Evolutionary conservation across 352 stramenopile species (phyloP).

Genomic region (Pythium periplocum): DNA sequence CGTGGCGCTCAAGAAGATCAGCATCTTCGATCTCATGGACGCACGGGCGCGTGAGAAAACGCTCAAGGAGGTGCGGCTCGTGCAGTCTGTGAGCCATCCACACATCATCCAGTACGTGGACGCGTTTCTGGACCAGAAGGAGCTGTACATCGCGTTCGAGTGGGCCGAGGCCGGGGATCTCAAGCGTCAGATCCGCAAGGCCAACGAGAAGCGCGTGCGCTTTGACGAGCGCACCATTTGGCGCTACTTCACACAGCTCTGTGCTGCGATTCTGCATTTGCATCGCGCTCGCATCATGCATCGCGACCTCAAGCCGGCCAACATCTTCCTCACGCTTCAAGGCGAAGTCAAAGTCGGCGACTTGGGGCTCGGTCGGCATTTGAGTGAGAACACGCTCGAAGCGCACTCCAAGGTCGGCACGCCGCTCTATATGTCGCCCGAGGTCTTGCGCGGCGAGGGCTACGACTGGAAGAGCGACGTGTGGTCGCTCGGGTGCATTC

Average conservation of each 20-base stretch:
- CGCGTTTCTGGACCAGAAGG: conserved; percentile 85
- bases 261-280: conserved; percentile 80
- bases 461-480: conserved; percentile 96
- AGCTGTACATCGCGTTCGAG: conserved; percentile 93
- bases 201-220: conserved; percentile 69
- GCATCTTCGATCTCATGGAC: conserved; percentile 90
- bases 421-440: conserved; percentile 94
- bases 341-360: conserved; percentile 89
- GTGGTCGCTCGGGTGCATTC: conserved; percentile 93
- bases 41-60: conserved; percentile 88
- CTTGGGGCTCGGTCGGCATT: conserved; percentile 62
- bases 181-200: conserved; percentile 91
- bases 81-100: conserved; percentile 85
- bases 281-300: conserved; percentile 92
- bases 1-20: conserved; percentile 93
- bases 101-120: conserved; percentile 94
- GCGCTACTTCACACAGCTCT: conserved; percentile 92
- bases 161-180: conserved; percentile 92
- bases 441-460: conserved; percentile 89
- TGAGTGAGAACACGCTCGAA: conserved; percentile 79
- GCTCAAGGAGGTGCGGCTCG: conserved; percentile 84
- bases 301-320: conserved; percentile 92
- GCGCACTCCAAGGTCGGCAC: conserved; percentile 91
- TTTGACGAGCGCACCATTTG: conserved; percentile 93
- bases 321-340: conserved; percentile 91